Evolutionary conservation across 345 rosid species (phyloP).

Genomic region (Salix exigua): DNA sequence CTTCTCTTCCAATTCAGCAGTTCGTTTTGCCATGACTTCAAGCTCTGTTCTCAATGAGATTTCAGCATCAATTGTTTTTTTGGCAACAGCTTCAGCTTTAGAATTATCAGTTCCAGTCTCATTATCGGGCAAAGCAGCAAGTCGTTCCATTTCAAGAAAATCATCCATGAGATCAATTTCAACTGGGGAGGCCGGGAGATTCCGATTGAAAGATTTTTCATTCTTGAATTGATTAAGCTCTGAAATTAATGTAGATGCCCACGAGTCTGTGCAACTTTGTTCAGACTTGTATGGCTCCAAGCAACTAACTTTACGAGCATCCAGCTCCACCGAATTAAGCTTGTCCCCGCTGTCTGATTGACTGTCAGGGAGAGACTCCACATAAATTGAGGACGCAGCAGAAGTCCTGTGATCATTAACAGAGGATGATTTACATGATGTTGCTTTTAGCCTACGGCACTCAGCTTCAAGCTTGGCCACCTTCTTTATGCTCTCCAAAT

Average conservation of each 20-base stretch:
- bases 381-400: constrained; percentile 43
- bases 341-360: constrained; percentile 65
- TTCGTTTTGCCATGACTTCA: constrained; percentile 33
- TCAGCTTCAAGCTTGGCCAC: constrained; percentile 75
- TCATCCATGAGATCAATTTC: constrained; percentile 87
- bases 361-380: constrained; percentile 61
- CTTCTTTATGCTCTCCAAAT: constrained; percentile 74
- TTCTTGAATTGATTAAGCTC: constrained; percentile 40
- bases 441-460: constrained; percentile 60
- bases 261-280: constrained; percentile 30
- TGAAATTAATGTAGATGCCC: constrained; percentile 31
- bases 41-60: constrained; percentile 47
- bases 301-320: constrained; percentile 27
- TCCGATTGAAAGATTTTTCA: constrained; percentile 30
- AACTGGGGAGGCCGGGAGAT: constrained; percentile 33
- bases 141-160: constrained; percentile 83
- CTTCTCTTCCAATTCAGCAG: constrained; percentile 37
- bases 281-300: constrained; percentile 24
- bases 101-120: constrained; percentile 24
- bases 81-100: constrained; percentile 34
- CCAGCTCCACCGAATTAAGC: constrained; percentile 44
- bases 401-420: constrained; percentile 29
- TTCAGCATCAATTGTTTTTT: constrained; percentile 33
- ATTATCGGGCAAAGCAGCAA: constrained; percentile 64
- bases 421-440: constrained; percentile 40